Percentiles rank a stretch among this genome's conserved stretches.
Evolutionary conservation across 768 basidiomycete species (phyloP).

Genomic region (Pulveroboletus frians): DNA sequence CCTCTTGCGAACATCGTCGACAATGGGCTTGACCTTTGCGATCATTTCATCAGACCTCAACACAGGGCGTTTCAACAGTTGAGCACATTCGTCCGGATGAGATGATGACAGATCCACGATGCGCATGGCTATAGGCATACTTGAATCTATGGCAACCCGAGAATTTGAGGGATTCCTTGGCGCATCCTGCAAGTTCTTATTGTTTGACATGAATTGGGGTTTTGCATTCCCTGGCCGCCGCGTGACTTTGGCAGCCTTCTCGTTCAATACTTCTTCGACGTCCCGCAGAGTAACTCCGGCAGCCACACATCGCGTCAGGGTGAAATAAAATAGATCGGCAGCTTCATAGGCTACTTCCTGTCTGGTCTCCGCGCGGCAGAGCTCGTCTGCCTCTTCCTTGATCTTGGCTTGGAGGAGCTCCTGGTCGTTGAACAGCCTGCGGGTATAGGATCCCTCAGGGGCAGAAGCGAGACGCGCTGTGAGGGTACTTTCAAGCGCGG

Average conservation of each 20-base stretch:
- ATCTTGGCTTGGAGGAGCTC: conserved; percentile 88
- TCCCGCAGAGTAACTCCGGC: conserved; percentile 79
- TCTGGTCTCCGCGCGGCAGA: conserved; percentile 74
- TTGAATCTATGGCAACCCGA: conserved; percentile 21
- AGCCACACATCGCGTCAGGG: conserved; percentile 76
- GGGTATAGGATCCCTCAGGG: conserved; percentile 90
- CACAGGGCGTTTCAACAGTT: conserved; percentile 83
- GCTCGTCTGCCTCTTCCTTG: conserved; percentile 96
- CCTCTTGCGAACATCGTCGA: conserved; percentile 73
- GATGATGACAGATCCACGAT: conserved; percentile 53
- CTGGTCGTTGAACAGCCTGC: conserved; percentile 75
- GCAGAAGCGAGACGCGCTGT: conserved; percentile 65
- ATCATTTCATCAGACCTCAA: conserved; percentile 64
- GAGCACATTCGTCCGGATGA: conserved; percentile 49
- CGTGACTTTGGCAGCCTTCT: conserved; percentile 81
- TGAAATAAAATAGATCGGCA: conserved; percentile 92
- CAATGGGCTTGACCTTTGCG: conserved; percentile 88
- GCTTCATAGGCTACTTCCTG: conserved; percentile 92
- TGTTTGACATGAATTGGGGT: conserved; percentile 54
- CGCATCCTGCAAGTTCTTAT: conserved; percentile 19
- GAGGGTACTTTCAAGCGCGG: conserved; percentile 77
- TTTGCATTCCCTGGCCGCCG: conserved; percentile 91
- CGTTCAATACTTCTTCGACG: conserved; percentile 78
- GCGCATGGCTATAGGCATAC: conserved; percentile 70
- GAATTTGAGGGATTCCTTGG: conserved; percentile 28